Percentiles rank a stretch among this genome's conserved stretches.
Conservation (phyloP, 805 yeast species). For the Zygoascus bituminiphila region DNA sequence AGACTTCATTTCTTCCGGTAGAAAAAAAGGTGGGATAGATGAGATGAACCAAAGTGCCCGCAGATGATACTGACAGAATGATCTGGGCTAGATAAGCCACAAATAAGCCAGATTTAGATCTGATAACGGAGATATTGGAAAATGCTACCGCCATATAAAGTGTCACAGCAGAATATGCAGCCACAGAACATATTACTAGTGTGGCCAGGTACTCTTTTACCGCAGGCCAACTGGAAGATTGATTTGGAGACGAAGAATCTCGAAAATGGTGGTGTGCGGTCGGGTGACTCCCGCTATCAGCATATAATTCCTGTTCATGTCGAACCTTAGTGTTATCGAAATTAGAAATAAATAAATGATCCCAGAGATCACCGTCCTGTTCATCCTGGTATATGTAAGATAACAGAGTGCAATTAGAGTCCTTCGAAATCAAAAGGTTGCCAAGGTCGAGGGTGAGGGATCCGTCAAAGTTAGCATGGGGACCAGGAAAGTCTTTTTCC, state of each 20-base stretch:
- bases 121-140: slow-evolving; percentile 35
- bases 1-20: slow-evolving; percentile 32
- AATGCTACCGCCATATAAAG: slow-evolving; percentile 33
- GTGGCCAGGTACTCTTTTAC: background rate
- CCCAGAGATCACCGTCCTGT: slow-evolving; percentile 3
- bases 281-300: too few relatives aligned
- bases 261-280: too few relatives aligned
- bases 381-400: slow-evolving; percentile 2
- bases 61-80: slow-evolving; percentile 33
- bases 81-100: slow-evolving; percentile 38
- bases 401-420: background rate
- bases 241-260: background rate
- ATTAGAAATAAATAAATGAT: background rate
- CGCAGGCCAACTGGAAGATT: background rate
- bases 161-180: slow-evolving; percentile 26
- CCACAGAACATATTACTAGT: slow-evolving; percentile 13
- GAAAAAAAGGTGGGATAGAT: slow-evolving; percentile 26
- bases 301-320: background rate
- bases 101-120: slow-evolving; percentile 40
- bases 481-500: background rate
- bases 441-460: background rate
- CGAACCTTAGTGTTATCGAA: background rate
- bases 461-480: background rate
- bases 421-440: background rate
- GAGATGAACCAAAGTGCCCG: slow-evolving; percentile 37